Evolutionary conservation across 805 yeast genomes (phyloP).

Genomic region (Saturnispora halmiae): DNA sequence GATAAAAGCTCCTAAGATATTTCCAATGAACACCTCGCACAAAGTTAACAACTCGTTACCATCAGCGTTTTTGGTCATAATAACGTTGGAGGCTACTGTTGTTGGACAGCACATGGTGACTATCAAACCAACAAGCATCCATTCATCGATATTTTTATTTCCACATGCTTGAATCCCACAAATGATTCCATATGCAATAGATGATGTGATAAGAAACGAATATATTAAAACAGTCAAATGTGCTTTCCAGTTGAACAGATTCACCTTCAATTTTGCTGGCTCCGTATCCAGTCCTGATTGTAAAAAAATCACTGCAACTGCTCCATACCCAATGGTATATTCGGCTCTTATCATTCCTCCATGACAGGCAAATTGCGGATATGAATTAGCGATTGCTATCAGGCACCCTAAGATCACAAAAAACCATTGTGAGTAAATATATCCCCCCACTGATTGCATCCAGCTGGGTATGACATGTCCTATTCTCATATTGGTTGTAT

Average conservation of each 20-base stretch:
- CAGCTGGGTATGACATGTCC: no score
- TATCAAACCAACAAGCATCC: slow-evolving; percentile 74
- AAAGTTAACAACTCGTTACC: slow-evolving; percentile 73
- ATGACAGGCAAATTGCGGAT: slow-evolving; percentile 74
- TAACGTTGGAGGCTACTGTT: slow-evolving; percentile 84
- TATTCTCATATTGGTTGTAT: no score
- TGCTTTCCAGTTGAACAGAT: slow-evolving; percentile 72
- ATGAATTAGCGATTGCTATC: slow-evolving; percentile 65
- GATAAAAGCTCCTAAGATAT: slow-evolving; percentile 74
- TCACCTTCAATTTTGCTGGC: slow-evolving; percentile 47
- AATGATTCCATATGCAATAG: slow-evolving; percentile 57
- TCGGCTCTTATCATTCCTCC: slow-evolving; percentile 71
- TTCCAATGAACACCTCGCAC: slow-evolving; percentile 81
- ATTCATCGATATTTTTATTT: slow-evolving; percentile 50
- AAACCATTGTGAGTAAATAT: slow-evolving; percentile 76
- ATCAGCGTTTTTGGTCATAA: slow-evolving; percentile 79
- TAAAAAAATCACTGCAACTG: slow-evolving; percentile 77
- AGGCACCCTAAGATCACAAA: slow-evolving; percentile 61
- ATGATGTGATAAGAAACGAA: slow-evolving; percentile 51
- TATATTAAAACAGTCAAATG: slow-evolving; percentile 59
- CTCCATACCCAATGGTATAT: slow-evolving; percentile 74
- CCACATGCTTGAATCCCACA: slow-evolving; percentile 53
- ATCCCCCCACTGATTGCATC: no score
- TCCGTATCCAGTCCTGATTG: slow-evolving; percentile 75
- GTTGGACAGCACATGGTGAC: slow-evolving; percentile 87